Base-by-base conservation (phyloP, 768 basidiomycete genomes). In the Russula griseocarnosa region DNA sequence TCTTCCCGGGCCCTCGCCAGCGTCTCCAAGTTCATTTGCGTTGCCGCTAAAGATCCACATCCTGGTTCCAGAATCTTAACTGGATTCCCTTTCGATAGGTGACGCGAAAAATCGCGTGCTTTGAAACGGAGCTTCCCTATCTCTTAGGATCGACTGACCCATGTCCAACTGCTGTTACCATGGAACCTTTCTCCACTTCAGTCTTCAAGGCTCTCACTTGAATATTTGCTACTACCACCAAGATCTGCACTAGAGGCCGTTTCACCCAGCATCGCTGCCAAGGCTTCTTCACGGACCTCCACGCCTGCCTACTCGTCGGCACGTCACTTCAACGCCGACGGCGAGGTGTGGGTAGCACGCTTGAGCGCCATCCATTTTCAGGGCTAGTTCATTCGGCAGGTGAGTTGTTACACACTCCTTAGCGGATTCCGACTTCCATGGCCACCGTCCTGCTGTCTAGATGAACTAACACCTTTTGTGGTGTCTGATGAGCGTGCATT, bases 311-410 rank as follows among this genome's bases (percentile, higher is more conserved):
- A 85, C 84, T 86, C 84, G 81, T 85, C 79, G 81, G 80, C 77
- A 81, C 82, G 73, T 87, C 83, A 82, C 80, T 82, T 78, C 74
- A 83, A 84, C 83, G 78, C 82, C 80, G 81, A 86, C 82, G 86
- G 42, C 79, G 84, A 85, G 83, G 86, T 88, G 83, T 88, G 84
- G 87, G 87, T 86, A 84, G 82, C 82, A 86, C 83, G 81, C 85
- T 87, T 86, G 81, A 88, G 86, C 86, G 86, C 87, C 86, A 88
- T 88, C 87, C 86, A 87, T 88, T 88, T 88, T 88, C 84, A 87
- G 85, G 86, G 86, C 86, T 86, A 87, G 86, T 87, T 87, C 83
- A 86, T 89, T 88, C 38, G 16, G 38, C 38, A 40, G 38, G 38
- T 40, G 38, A 40, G 38, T 40, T 40, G 38, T 40, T 40, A 40